Evolutionary conservation across 2,329 filamentous ascomycete species (phyloP).

Genomic region (Sphaerulina musiva): DNA sequence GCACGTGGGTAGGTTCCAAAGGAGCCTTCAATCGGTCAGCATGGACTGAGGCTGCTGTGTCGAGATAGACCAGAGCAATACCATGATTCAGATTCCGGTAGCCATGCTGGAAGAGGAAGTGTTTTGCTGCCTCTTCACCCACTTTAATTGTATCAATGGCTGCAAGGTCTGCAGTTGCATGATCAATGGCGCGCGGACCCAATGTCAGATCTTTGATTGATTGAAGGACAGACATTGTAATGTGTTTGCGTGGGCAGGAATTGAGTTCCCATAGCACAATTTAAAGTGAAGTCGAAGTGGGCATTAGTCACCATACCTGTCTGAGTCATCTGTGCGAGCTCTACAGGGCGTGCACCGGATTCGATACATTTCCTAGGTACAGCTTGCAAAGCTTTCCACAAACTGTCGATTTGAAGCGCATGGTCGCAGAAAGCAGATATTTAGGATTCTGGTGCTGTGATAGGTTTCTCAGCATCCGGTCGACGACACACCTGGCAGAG

Average conservation of each 20-base stretch:
- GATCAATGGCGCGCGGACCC: background rate
- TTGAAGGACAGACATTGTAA: background rate
- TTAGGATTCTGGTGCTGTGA: background rate
- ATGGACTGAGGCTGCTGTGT: background rate
- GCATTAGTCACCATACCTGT: background rate
- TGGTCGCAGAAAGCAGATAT: too few relatives aligned
- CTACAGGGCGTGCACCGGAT: background rate
- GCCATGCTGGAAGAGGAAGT: conserved; percentile 63
- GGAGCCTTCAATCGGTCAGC: conserved; percentile 50
- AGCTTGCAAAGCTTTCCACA: background rate
- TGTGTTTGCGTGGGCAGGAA: background rate
- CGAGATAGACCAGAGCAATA: conserved; percentile 34
- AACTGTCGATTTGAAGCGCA: background rate
- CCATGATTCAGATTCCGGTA: conserved; percentile 75
- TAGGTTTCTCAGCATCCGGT: too few relatives aligned
- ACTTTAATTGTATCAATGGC: conserved; percentile 25
- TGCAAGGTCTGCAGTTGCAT: conserved; percentile 3
- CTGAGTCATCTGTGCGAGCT: background rate
- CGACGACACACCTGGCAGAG: too few relatives aligned
- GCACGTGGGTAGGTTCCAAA: conserved; percentile 67
- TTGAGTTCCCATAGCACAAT: background rate
- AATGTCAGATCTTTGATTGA: background rate
- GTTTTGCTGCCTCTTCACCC: conserved; percentile 45
- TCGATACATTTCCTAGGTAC: background rate
- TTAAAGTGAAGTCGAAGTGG: background rate